Conservation (phyloP, 495 filamentous ascomycete species). For the Penicillium soppii region DNA sequence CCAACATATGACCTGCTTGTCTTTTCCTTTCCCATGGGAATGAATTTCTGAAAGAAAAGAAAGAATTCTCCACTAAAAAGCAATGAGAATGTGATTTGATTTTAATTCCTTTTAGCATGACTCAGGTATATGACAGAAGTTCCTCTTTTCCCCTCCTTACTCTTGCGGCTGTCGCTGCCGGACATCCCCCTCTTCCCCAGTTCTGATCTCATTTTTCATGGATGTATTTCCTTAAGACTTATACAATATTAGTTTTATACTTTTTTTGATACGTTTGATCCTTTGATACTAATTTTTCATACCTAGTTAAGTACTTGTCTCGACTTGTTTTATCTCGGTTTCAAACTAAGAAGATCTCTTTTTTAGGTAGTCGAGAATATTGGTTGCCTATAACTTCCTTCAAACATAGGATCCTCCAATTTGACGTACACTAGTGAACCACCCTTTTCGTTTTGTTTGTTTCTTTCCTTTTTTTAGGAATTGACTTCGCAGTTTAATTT, state of each 20-base stretch:
- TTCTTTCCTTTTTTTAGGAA: not conserved
- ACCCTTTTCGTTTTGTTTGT: too few relatives aligned
- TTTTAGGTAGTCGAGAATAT: not conserved
- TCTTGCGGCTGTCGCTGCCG: constrained; percentile 18
- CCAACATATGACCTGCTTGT: not conserved
- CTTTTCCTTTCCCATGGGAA: constrained; percentile 1
- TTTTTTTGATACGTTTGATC: not conserved
- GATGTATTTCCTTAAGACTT: too few relatives aligned
- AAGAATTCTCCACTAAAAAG: constrained; percentile 11
- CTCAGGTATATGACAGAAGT: constrained; percentile 25
- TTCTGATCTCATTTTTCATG: not conserved
- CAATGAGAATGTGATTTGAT: constrained; percentile 14
- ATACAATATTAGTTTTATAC: too few relatives aligned
- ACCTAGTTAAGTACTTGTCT: too few relatives aligned
- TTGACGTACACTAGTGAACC: constrained; percentile 4
- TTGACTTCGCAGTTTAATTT: not conserved
- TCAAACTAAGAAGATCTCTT: not conserved
- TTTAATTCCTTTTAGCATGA: constrained; percentile 25
- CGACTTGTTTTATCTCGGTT: not conserved
- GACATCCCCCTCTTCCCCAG: constrained; percentile 1
- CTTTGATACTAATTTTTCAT: too few relatives aligned
- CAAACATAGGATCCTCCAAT: not conserved
- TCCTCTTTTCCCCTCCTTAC: constrained; percentile 3
- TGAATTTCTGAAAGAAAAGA: too few relatives aligned
- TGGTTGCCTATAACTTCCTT: not conserved